Percentiles rank a stretch among this genome's conserved stretches.
phyloP scores from a whole-genome alignment of 1,284 basidiomycete genomes.

The Ganoderma lingzhi region DNA sequence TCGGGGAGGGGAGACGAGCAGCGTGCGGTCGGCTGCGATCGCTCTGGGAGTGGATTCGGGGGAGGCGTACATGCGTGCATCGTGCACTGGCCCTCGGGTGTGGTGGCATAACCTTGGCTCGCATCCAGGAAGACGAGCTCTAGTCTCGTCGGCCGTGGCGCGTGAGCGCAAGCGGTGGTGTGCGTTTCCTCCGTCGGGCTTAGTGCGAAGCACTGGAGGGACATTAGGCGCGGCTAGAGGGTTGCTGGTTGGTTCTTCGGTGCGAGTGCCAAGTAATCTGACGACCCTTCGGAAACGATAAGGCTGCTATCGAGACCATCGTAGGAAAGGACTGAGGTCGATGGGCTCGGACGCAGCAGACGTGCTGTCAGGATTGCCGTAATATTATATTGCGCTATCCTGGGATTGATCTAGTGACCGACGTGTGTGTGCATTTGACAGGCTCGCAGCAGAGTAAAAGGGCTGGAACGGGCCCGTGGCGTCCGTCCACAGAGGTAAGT shows the following conservation, averaged over 20 bases:
- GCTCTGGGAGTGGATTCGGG: not conserved
- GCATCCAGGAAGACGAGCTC: not conserved
- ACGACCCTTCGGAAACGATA: not conserved
- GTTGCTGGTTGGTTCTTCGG: not conserved
- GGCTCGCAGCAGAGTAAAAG: not conserved
- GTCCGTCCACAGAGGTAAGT: not conserved
- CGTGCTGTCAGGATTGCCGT: slow-evolving; percentile 1
- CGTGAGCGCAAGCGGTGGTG: not conserved
- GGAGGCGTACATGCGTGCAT: not conserved
- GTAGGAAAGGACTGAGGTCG: not conserved
- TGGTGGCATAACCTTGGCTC: not conserved
- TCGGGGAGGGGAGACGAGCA: slow-evolving; percentile 2
- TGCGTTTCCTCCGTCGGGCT: not conserved
- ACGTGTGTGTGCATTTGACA: not conserved
- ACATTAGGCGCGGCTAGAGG: not conserved
- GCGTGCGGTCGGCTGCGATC: not conserved
- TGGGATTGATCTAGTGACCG: not conserved
- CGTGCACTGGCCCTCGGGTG: not conserved
- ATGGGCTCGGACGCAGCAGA: not conserved
- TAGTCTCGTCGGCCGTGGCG: not conserved
- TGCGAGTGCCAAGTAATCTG: not conserved
- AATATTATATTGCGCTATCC: not conserved
- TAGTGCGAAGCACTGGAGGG: slow-evolving; percentile 1
- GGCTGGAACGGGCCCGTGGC: not conserved
- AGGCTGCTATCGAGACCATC: not conserved